Base-by-base conservation (phyloP, 1,284 basidiomycete species). In the Schizophyllum amplum region DNA sequence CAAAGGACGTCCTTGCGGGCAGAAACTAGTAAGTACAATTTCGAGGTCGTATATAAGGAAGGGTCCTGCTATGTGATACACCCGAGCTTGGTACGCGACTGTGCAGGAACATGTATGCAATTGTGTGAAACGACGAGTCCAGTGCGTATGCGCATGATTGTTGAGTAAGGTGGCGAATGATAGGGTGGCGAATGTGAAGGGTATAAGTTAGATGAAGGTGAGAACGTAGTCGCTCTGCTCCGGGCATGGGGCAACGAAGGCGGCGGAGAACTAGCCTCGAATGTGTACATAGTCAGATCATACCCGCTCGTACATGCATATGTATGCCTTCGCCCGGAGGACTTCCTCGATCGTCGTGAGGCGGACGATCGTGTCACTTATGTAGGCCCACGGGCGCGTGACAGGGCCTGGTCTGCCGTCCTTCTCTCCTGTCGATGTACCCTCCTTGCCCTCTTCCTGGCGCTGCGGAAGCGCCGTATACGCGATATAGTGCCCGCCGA, bases 321-420 rank as follows among this genome's bases (percentile, higher is more conserved):
- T 81, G 70, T 97, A 98, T 22, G 94, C 94, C 68, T 91, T 94
- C 57, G 87, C 86, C 67, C 86, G 87, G 63, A 96, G 74, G 5
- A 96, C 94, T 68, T 97, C 94, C 48, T 94, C 90, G 49, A 95
- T 72, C 49, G 84, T 84, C 3, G 89, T 85, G 25, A 90, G 74
- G 51, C 88, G 78, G 9, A 98, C 92, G 51, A 83, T 72, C 1
- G 90, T 92, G 68, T 92, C 89, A 69, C 91, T 84, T 77, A 95
- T 87, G 68, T 91, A 95, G 52, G 91, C 91, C 94, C 94, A 98
- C 60, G 90, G 83, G 42, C 94, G 73, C 53, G 72, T n/a, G n/a
- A n/a, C n/a, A n/a, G n/a, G n/a, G n/a, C n/a, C n/a, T n/a, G n/a
- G n/a, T n/a, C n/a, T n/a, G n/a, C n/a, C n/a, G n/a, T n/a, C n/a